Evolutionary conservation across 2,329 filamentous ascomycete genomes (phyloP), one percentile per base, ranked within the genome.

Genomic region (Thelonectria rubi): DNA sequence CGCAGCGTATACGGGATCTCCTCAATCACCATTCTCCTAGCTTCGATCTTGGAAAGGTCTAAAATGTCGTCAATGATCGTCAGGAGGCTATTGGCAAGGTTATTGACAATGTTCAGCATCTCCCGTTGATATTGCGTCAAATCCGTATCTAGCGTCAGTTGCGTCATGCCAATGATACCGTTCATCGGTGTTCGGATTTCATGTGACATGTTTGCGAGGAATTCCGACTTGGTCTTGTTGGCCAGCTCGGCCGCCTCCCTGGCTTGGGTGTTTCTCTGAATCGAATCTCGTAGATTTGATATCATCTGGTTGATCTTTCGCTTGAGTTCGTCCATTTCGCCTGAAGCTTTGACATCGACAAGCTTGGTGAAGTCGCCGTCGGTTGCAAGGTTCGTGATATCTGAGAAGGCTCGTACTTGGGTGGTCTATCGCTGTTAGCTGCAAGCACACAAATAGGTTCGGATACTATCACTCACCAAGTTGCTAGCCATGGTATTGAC

Each of bases 251-350:
- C 95, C 48, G 94, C 94, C 78, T 98, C 94, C 78, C 95, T 91
- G 59, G 95, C 95, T 68, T 94, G 92, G 3, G 94, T 97, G 76
- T 98, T 99, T 76, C 93, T 89, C 77, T 98, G 94, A 69, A 99
- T 97, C 83, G 92, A 96, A 79, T 98, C 95, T 69, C 94, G 85
- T 65, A 99, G 81, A 75, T 97, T 97, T 75, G 92, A 95, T 55
- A 98, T 94, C 95, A 99, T 99, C 81, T 96, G 92, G 76, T 98
- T 99, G 85, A 99, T 98, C 84, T 98, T 98, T 72, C 94, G 89
- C 80, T 99, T 99, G 71, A 99, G 84, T 77, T 98, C 94, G 78
- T 98, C 95, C 95, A 99, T 98, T 78, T 99, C 95, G 66, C 95
- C 95, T 12, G 94, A 97, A 18, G 95, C 95, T 77, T 97, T 94